Evolutionary conservation across 768 basidiomycete genomes (phyloP), one percentile per base, ranked within the genome.

Genomic region (Porphyrellus cyaneotinctus): DNA sequence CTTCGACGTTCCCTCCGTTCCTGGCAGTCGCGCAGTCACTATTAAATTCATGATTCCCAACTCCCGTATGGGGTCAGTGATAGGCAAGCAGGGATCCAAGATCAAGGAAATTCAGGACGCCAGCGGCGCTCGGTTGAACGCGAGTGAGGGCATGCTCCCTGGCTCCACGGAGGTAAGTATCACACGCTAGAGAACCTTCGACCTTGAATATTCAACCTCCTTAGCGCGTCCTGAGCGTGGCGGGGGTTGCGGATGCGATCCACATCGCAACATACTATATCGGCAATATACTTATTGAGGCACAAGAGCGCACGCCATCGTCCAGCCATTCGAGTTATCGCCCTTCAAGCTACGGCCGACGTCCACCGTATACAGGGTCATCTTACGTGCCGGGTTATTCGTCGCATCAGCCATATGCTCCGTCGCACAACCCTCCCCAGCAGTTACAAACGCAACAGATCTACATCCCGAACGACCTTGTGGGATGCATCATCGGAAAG

Each of bases 1-100:
- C 2, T 98, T 97, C 72, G 97, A 97, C 64, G 87, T 91, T 41
- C 92, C 97, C 20, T 98, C 95, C 32, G 91, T 98, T 6, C 97
- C 97, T 42, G 97, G 97, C 53, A 97, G 94, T 65, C 84, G 95
- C 54, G 95, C 97, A 26, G 97, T 99, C 49, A 98, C 97, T 28
- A 98, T 99, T 79, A 97, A 98, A 71, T 98, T 93, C 68, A 97
- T 98, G 88, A 97, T 98, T 52, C 95, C 95, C 58, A 97, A 98
- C 72, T 95, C 93, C 11, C 88, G 95, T 53, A 98, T 98, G 95
- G 95, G 95, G 37, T 97, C 94, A 17, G 93, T 97, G 54, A 99
- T 99, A 64, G 97, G 97, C 51, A 98, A 97, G 70, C 90, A 88
- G 57, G 97, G 97, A 30, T 87, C 87, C 33, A 99, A 99, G 72